Evolutionary conservation across 2,329 filamentous ascomycete species (phyloP).

Genomic region (Alternaria sp.): DNA sequence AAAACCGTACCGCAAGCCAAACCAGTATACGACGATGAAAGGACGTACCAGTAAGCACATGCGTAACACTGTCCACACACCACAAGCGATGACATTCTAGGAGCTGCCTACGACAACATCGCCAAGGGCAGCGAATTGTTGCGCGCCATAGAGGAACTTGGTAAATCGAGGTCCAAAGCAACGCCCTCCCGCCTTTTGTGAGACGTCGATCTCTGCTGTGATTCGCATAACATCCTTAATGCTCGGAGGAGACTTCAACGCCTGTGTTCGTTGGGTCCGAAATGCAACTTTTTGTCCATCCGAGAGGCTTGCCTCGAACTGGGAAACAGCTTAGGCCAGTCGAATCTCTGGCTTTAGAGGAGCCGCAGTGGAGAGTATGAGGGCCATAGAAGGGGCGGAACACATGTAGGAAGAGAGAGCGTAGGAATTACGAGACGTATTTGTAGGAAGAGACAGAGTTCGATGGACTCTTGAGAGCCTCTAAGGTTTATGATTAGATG

Average conservation of each 20-base stretch:
- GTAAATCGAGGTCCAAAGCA: slow-evolving; percentile 55
- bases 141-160: slow-evolving; percentile 53
- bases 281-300: not conserved
- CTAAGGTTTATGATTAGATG: not conserved
- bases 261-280: not conserved
- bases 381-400: not conserved
- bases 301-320: not conserved
- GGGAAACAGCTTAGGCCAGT: not conserved
- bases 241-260: not conserved
- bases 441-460: not conserved
- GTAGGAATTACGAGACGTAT: not conserved
- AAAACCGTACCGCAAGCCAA: not conserved
- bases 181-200: slow-evolving; percentile 27
- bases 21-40: not conserved
- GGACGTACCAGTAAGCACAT: slow-evolving; percentile 53
- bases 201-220: slow-evolving; percentile 52
- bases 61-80: slow-evolving; percentile 57
- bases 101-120: slow-evolving; percentile 55
- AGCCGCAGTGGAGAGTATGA: not conserved
- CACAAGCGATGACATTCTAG: slow-evolving; percentile 57
- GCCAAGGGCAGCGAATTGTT: slow-evolving; percentile 56
- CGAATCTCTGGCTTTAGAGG: not conserved
- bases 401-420: not conserved
- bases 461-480: not conserved
- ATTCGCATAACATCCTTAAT: slow-evolving; percentile 28